Evolutionary conservation across 331 rosid species (phyloP), one percentile per base, ranked within the genome.

Genomic region (Spiraea crenata): DNA sequence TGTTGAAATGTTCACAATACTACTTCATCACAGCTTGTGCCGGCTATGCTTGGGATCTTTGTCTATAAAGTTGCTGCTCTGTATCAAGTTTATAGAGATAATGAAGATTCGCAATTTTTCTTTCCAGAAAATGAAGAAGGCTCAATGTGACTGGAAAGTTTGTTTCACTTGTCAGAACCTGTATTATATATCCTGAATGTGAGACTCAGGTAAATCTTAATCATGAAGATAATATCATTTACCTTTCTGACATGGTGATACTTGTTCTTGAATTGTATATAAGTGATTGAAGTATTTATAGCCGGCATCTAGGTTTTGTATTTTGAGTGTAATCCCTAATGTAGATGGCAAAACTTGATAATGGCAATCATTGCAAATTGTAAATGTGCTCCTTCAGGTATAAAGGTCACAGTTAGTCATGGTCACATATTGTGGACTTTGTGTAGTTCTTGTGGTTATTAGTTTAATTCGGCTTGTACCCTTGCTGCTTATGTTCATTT

Each of bases 11-110:
- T 42, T 25, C 20, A 50, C 60, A 20, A 10, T 3, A n/a, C 37
- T 12, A 54, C 47, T 75, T 60, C 76, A 58, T 64, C 55, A 6
- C 80, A 93, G 98, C 77, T 93, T 75, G 93, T 88, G 68, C 98
- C 98, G 8, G 98, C 98, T 42, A 90, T 90, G 92, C 72, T 90
- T 61, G 97, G 97, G 77, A 76, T 93, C 97, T 87, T 93, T 70
- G 98, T 89, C 58, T 88, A 93, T 79, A 93, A 93, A 80, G 98
- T 91, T 60, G 98, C 96, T 58, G 88, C 67, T 19, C 89, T 93
- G 20, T 90, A 85, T 56, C 98, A 90, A 89, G 97, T 89, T 47
- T 93, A 93, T 66, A 84, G 98, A 81, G 98, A 93, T 73, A 93
- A 93, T 25, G 93, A 90, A 79, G 90, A 83, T 74, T 80, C 90